These are phyloP conservation scores for Mortierella sp. DNA, from an alignment of 371 early-diverging fungal species.

Conservation along the genomic window DNA sequence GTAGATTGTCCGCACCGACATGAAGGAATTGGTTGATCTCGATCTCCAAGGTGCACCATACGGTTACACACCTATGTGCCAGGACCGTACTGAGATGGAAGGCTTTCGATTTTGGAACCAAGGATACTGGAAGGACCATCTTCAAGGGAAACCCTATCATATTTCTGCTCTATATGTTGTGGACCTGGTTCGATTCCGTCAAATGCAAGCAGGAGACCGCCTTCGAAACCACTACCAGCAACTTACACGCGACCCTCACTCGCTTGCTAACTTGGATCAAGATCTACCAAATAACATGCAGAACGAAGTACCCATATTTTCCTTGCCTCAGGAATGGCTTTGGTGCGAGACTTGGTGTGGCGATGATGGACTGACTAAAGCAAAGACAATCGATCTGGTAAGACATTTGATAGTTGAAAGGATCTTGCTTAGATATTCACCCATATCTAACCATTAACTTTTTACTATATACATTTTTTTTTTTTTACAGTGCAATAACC, in stretches of 20 bases:
- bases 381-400: slow-evolving; percentile 97
- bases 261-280: slow-evolving; percentile 95
- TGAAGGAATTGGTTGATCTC: slow-evolving; percentile 91
- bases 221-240: slow-evolving; percentile 94
- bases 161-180: slow-evolving; percentile 96
- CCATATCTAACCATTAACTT: background rate
- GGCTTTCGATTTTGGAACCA: slow-evolving; percentile 97
- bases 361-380: slow-evolving; percentile 81
- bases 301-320: slow-evolving; percentile 89
- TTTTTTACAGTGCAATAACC: slow-evolving; percentile 90
- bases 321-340: slow-evolving; percentile 95
- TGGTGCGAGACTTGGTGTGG: slow-evolving; percentile 99
- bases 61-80: slow-evolving; percentile 97
- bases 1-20: slow-evolving; percentile 91
- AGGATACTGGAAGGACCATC: slow-evolving; percentile 94
- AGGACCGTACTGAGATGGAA: slow-evolving; percentile 92
- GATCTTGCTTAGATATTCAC: background rate
- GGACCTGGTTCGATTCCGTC: slow-evolving; percentile 91
- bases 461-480: background rate
- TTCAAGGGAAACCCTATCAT: slow-evolving; percentile 93
- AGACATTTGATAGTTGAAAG: slow-evolving; percentile 17
- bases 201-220: slow-evolving; percentile 93
- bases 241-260: slow-evolving; percentile 88
- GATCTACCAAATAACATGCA: slow-evolving; percentile 98
- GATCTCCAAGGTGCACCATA: slow-evolving; percentile 94